These are phyloP conservation scores for Thelonectria olida DNA, from an alignment of 2,329 filamentous ascomycete species.

Conservation along the genomic window DNA sequence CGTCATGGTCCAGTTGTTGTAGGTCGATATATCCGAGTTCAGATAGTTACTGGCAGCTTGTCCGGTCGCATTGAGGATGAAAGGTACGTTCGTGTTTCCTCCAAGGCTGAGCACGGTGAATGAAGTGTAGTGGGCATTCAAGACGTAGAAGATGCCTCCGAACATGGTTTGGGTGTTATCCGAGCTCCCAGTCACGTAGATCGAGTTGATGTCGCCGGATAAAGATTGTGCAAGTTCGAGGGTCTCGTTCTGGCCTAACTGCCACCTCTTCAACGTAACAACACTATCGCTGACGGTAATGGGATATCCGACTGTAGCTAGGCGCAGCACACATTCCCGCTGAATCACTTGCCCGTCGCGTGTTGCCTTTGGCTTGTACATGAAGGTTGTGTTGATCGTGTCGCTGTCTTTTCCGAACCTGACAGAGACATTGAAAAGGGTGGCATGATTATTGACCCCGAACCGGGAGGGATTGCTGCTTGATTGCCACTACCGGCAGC, in stretches of 20 bases:
- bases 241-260: conserved; percentile 4
- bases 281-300: neutral
- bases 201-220: neutral
- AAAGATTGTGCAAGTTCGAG: neutral
- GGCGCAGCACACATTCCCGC: neutral
- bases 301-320: neutral
- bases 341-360: neutral
- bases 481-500: neutral
- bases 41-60: conserved; percentile 4
- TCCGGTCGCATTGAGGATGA: neutral
- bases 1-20: conserved; percentile 5
- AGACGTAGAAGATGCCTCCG: neutral
- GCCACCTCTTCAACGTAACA: neutral
- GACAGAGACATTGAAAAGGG: neutral
- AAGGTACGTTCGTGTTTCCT: too few species aligned
- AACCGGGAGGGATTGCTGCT: too few species aligned
- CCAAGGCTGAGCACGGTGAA: too few species aligned
- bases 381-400: neutral
- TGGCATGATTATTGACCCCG: neutral
- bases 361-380: neutral
- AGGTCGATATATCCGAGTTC: neutral
- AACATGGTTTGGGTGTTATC: neutral
- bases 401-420: neutral
- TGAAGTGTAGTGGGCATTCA: neutral
- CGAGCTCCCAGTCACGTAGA: neutral